Conservation (phyloP, 805 yeast genomes). For the Pichia nanzhaoensis region DNA sequence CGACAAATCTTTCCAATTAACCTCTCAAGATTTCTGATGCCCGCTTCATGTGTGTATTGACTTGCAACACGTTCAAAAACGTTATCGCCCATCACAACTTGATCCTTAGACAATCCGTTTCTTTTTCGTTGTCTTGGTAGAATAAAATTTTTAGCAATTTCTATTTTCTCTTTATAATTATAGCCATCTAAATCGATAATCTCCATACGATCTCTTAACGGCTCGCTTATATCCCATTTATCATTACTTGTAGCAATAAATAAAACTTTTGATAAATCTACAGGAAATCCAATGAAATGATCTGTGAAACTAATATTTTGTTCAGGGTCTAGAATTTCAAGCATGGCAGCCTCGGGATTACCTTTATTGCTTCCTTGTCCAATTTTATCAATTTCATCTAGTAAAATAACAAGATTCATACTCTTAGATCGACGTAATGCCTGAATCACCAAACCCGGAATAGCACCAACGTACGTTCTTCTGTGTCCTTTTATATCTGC, state of each 20-base stretch:
- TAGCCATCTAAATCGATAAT: slow-evolving; percentile 73
- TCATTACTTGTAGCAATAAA: slow-evolving; percentile 87
- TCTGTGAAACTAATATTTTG: slow-evolving; percentile 73
- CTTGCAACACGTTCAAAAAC: slow-evolving; percentile 58
- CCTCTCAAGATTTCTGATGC: slow-evolving; percentile 76
- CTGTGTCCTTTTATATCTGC: slow-evolving; percentile 88
- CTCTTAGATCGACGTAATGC: slow-evolving; percentile 68
- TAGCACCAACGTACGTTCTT: slow-evolving; percentile 86
- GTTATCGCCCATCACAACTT: slow-evolving; percentile 41
- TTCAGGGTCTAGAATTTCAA: slow-evolving; percentile 88
- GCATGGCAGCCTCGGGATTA: slow-evolving; percentile 83
- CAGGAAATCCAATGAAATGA: slow-evolving; percentile 79
- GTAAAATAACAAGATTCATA: slow-evolving; percentile 75
- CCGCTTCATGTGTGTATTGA: slow-evolving; percentile 77
- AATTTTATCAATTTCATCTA: slow-evolving; percentile 79
- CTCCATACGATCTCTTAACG: slow-evolving; percentile 80
- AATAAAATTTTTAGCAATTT: slow-evolving; percentile 61
- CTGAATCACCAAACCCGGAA: slow-evolving; percentile 80
- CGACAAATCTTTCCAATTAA: slow-evolving; percentile 71
- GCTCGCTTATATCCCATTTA: slow-evolving; percentile 61
- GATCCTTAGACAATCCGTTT: slow-evolving; percentile 50
- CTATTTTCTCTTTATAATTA: slow-evolving; percentile 67
- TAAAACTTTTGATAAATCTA: slow-evolving; percentile 73
- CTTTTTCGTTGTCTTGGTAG: slow-evolving; percentile 68
- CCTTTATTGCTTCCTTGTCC: slow-evolving; percentile 38